A percentile compares a stretch with the other conserved stretches of the same genome.
Conservation (phyloP, 495 filamentous ascomycete genomes). For the Tuber calosporum region DNA sequence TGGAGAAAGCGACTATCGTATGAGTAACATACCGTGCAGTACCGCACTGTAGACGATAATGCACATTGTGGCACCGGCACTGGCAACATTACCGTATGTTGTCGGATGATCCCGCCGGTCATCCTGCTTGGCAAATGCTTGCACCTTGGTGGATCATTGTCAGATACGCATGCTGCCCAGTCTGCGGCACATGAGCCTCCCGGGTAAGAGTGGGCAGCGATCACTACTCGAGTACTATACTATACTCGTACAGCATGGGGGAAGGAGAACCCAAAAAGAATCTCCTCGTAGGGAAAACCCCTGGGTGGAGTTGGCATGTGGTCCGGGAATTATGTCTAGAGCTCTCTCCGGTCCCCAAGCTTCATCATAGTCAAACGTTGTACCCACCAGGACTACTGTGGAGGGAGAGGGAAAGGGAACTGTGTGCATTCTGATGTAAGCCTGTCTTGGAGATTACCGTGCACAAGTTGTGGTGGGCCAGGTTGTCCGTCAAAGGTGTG, state of each 20-base stretch:
- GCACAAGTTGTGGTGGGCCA: background rate
- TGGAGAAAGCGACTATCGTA: background rate
- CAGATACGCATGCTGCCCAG: background rate
- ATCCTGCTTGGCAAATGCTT: constrained; percentile 19
- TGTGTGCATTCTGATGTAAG: background rate
- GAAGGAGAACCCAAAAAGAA: constrained; percentile 8
- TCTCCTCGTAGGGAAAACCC: background rate
- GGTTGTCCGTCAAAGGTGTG: background rate
- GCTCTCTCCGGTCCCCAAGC: background rate
- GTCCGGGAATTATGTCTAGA: background rate
- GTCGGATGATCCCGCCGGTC: constrained; percentile 23
- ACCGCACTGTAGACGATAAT: constrained; percentile 14
- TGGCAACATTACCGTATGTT: background rate
- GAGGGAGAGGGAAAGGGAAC: background rate
- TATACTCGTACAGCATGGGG: no score
- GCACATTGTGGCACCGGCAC: background rate
- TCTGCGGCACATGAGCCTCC: background rate
- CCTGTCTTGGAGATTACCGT: background rate
- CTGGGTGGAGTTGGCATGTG: background rate
- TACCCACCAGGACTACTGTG: background rate
- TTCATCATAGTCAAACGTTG: background rate
- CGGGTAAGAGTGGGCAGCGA: constrained; percentile 9
- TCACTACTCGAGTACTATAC: no score
- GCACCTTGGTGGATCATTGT: constrained; percentile 22
- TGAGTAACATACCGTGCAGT: no score